phyloP scores from a whole-genome alignment of 2,329 filamentous ascomycete species.

The Colletotrichum eremochloae region DNA sequence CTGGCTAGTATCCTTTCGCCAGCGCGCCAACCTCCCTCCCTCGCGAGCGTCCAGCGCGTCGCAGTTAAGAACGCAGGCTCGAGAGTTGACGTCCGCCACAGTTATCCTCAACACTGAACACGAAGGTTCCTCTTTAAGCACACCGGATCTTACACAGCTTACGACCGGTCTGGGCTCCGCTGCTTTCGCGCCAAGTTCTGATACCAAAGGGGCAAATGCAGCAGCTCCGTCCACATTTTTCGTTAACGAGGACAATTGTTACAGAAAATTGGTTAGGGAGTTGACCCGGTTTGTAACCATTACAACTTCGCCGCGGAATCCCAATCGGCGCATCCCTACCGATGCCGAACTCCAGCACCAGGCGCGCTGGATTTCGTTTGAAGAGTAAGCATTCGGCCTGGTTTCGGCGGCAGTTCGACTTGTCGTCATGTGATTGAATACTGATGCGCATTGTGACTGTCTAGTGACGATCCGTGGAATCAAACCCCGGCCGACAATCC shows the following conservation, averaged over 20 bases:
- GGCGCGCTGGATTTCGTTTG: constrained; percentile 51
- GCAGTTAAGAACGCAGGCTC: background rate
- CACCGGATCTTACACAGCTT: background rate
- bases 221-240: constrained; percentile 24
- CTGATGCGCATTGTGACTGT: background rate
- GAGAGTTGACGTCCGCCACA: background rate
- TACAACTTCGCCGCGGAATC: constrained; percentile 49
- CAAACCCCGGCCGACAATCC: constrained; percentile 54
- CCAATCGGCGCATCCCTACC: constrained; percentile 49
- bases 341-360: constrained; percentile 53
- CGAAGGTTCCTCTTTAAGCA: background rate
- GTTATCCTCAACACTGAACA: background rate
- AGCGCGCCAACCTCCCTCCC: constrained; percentile 17
- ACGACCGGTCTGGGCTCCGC: background rate
- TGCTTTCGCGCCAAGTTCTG: background rate
- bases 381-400: constrained; percentile 43
- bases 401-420: too few species aligned
- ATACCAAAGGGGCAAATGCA: background rate
- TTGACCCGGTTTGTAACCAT: constrained; percentile 41
- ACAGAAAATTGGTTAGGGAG: constrained; percentile 44
- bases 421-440: too few species aligned
- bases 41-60: background rate
- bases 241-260: constrained; percentile 47
- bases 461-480: constrained; percentile 55
- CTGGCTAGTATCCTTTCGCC: constrained; percentile 32